Base-by-base conservation (phyloP, 2,329 filamentous ascomycete species). In the Fusarium pseudograminearum region DNA sequence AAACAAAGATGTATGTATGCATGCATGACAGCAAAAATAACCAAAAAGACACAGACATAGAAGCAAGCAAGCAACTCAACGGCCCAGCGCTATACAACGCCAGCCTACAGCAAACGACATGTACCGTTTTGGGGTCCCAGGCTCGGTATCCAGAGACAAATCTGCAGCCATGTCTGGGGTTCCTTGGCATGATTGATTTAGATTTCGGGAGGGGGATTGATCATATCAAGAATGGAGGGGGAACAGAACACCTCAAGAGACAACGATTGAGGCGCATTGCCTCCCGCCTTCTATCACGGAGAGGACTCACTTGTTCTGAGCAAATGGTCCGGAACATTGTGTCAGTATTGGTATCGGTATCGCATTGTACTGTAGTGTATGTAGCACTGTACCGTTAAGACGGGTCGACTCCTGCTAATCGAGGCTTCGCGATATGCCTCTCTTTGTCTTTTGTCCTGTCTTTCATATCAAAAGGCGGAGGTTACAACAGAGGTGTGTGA, bases 1-100 rank as follows among this genome's bases (percentile, higher is more conserved):
- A 40, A 47, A 55, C 30, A 34, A 55, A 54, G 22, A 44, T 44
- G 8, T 9, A n/a, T 16, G 33, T 38, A 38, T 20, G 36, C 22
- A 20, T 18, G 36, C 15, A 20, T 20, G 22, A 42, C 22, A 42
- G 11, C 20, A 10, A 26, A 26, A 26, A 22, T 24, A 42, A 44
- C 41, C 22, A 44, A 44, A 44, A 16, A 44, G 14, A n/a, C n/a
- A 38, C 20, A 22, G 41, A 28, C 28, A 28, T 28, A 38, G 40
- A 41, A 31, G 26, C 33, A 52, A n/a, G 47, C 50, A 67, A 34
- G 38, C 47, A 30, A 30, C 28, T 30, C 63, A 56, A 63, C 47
- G 67, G 67, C 55, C 54, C 67, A 70, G 67, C 58, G 62, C 63
- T 67, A 70, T 47, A 52, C 41, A 57, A 55, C 67, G 67, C 57